These are phyloP conservation scores for Colletotrichum gloeosporioides DNA, from an alignment of 2,329 filamentous ascomycete genomes.

Conservation along the genomic window DNA sequence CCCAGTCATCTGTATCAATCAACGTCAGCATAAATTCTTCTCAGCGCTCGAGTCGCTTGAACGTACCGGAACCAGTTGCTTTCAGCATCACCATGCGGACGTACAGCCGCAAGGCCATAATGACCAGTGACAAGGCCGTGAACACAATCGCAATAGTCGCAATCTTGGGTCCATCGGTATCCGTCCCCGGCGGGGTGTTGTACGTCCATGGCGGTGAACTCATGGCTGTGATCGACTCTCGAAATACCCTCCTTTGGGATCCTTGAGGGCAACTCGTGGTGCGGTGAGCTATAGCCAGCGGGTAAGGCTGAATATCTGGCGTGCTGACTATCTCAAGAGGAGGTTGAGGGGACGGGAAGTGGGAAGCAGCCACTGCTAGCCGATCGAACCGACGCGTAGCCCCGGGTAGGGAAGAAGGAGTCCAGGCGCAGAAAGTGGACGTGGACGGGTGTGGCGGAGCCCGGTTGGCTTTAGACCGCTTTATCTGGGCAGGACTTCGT, in stretches of 20 bases:
- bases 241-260: background rate
- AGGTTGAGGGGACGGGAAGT: background rate
- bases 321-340: background rate
- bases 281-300: background rate
- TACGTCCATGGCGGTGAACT: slow-evolving; percentile 35
- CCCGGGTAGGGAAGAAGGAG: background rate
- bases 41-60: background rate
- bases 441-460: slow-evolving; percentile 1
- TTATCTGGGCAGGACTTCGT: slow-evolving; percentile 3
- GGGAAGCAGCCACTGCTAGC: background rate
- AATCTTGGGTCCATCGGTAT: slow-evolving; percentile 36
- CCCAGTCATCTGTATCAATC: slow-evolving; percentile 17
- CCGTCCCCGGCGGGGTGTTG: slow-evolving; percentile 36
- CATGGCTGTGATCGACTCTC: background rate
- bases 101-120: slow-evolving; percentile 37
- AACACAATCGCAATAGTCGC: slow-evolving; percentile 33
- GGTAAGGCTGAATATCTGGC: background rate
- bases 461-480: background rate
- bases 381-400: background rate
- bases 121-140: slow-evolving; percentile 33
- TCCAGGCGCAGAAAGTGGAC: background rate
- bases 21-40: background rate
- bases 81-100: slow-evolving; percentile 39
- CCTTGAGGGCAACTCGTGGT: background rate
- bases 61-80: slow-evolving; percentile 36